Base-by-base conservation (phyloP, 306 rosid genomes). In the Styphnolobium japonicum region DNA sequence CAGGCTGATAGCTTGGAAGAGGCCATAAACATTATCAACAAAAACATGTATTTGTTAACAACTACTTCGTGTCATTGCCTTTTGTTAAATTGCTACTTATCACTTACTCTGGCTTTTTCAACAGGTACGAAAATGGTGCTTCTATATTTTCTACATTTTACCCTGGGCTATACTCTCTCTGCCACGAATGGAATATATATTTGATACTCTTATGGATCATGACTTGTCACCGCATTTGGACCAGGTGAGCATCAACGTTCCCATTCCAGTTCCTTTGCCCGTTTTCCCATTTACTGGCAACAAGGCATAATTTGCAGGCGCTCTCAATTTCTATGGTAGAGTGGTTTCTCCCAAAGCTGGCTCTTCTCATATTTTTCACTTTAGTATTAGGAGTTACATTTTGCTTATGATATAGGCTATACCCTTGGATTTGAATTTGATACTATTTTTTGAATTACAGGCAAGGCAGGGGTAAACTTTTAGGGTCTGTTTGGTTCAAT, bases 71-170 rank as follows among this genome's bases (percentile, higher is more conserved):
- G 7, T 53, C 65, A 45, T 11, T 39, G 25, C 23, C 67, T 58
- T 67, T 29, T 16, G 7, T 76, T 72, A 36, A 67, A 65, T 21
- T 64, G 19, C 21, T 40, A 31, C 5, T 2, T 18, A 14, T 63
- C 27, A 48, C 69, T 49, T 64, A 79, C 67, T 64, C 66, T 58
- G 12, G 36, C n/a, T 34, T 39, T 80, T 75, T 42, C 25, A 68
- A 80, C 83, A 94, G 98, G 77, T 92, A 95, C 36, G 98, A 98
- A 31, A 95, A 95, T 68, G 98, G 98, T 51, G 98, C 98, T 82
- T 88, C 98, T 36, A 95, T 95, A 83, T 95, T 95, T 85, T 92
- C 97, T 12, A 74, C 95, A 53, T 95, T 73, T 42, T 56, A 42
- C 12, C 25, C 14, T 21, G 36, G 78, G 43, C n/a, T 18, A 52